These are phyloP conservation scores for Apiospora rasikravindrae DNA, from an alignment of 2,329 filamentous ascomycete genomes.

Conservation along the genomic window DNA sequence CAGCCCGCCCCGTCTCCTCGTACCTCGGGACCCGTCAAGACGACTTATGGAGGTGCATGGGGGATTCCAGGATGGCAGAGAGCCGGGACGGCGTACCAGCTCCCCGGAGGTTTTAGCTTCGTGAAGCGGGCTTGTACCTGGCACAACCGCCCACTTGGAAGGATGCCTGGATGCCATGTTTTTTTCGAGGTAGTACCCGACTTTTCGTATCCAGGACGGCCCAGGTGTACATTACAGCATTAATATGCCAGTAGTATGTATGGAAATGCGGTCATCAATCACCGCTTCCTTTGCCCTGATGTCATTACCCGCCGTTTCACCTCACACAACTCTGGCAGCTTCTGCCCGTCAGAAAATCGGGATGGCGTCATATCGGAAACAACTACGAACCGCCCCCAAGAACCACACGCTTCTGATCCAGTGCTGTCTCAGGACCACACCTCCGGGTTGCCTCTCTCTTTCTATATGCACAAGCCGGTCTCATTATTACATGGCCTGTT, in stretches of 20 bases:
- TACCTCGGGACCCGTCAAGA: neutral
- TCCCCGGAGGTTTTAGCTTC: slow-evolving; percentile 5
- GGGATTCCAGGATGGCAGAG: neutral
- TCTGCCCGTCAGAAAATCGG: neutral
- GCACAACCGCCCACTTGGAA: neutral
- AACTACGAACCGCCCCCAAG: neutral
- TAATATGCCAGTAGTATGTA: neutral
- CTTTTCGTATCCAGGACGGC: neutral
- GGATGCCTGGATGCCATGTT: slow-evolving; percentile 4
- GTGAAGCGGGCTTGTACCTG: neutral
- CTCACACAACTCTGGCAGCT: neutral
- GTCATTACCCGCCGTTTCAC: neutral
- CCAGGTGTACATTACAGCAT: neutral
- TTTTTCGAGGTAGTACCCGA: neutral
- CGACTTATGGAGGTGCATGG: neutral
- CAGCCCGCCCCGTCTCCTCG: neutral
- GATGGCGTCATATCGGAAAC: slow-evolving; percentile 9
- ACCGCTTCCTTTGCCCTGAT: neutral
- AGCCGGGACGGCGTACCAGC: slow-evolving; percentile 7
- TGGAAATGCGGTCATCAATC: neutral
- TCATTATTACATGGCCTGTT: neutral
- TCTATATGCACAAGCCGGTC: neutral
- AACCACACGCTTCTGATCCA: neutral
- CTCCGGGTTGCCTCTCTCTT: neutral
- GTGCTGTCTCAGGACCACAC: neutral